phyloP scores from a whole-genome alignment of 805 yeast species.

The Debaryomyces castellii region DNA sequence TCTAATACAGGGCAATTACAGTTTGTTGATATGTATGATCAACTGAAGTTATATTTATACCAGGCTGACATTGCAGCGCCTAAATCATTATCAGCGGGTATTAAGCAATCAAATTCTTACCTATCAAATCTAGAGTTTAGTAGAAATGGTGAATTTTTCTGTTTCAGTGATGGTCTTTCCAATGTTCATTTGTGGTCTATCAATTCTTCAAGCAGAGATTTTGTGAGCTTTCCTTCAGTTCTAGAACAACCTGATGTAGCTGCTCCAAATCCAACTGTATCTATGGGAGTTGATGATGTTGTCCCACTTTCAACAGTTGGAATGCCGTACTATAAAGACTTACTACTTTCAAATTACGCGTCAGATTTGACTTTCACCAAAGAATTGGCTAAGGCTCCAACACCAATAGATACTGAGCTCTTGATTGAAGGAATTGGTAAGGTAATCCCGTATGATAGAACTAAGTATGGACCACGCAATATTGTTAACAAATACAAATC shows the following conservation, averaged over 20 bases:
- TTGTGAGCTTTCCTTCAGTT: slow-evolving; percentile 36
- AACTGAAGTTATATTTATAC: slow-evolving; percentile 61
- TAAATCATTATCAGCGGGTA: slow-evolving; percentile 4
- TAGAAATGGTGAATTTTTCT: slow-evolving; percentile 73
- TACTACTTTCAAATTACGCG: slow-evolving; percentile 80
- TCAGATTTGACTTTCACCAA: slow-evolving; percentile 55
- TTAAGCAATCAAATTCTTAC: slow-evolving; percentile 16
- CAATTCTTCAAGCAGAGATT: slow-evolving; percentile 27
- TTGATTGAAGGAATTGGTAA: slow-evolving; percentile 21
- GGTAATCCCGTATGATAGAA: slow-evolving; percentile 47
- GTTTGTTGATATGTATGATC: slow-evolving; percentile 79
- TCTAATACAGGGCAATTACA: slow-evolving; percentile 82
- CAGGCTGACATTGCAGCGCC: slow-evolving; percentile 56
- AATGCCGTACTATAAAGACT: slow-evolving; percentile 80
- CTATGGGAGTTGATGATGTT: slow-evolving; percentile 37
- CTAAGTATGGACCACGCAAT: slow-evolving; percentile 59
- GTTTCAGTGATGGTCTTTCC: slow-evolving; percentile 65
- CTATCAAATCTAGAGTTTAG: slow-evolving; percentile 55
- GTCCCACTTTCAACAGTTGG: slow-evolving; percentile 74
- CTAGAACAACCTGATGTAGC: slow-evolving; percentile 57
- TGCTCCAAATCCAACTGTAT: slow-evolving; percentile 26
- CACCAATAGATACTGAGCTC: slow-evolving; percentile 50
- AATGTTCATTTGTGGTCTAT: slow-evolving; percentile 69
- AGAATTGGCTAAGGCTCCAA: slow-evolving; percentile 61
- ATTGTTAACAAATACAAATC: slow-evolving; percentile 42